Conservation (phyloP, 768 basidiomycete genomes). For the Panus rudis region DNA sequence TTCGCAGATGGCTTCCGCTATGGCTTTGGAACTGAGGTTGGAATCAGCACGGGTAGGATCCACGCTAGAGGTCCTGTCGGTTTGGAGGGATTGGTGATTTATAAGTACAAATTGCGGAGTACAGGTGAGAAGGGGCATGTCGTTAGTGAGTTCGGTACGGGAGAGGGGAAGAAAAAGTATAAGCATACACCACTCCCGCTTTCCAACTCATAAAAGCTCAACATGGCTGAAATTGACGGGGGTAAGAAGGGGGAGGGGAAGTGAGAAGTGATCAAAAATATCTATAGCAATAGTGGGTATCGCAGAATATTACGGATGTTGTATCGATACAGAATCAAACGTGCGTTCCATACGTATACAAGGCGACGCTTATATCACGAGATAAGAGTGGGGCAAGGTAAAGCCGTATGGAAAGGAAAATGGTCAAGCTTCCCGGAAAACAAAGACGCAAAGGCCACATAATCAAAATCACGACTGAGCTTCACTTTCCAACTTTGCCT, state of each 20-base stretch:
- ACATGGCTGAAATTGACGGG: not conserved
- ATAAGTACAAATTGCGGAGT: conserved; percentile 92
- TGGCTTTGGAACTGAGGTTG: conserved; percentile 97
- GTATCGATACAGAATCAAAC: not conserved
- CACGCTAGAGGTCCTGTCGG: conserved; percentile 97
- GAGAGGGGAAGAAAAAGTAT: conserved; percentile 62
- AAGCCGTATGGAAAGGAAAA: too few relatives aligned
- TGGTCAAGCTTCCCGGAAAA: too few relatives aligned
- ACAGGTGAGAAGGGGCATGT: conserved; percentile 67
- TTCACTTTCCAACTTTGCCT: conserved; percentile 48
- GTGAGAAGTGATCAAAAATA: too few relatives aligned
- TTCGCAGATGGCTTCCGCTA: conserved; percentile 97
- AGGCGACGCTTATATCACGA: not conserved
- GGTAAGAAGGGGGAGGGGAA: too few relatives aligned
- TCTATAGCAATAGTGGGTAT: not conserved
- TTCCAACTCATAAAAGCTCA: conserved; percentile 27
- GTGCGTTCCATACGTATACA: not conserved
- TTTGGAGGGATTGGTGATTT: conserved; percentile 86
- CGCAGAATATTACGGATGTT: not conserved
- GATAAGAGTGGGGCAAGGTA: too few relatives aligned
- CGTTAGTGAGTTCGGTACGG: conserved; percentile 79
- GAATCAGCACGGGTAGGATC: conserved; percentile 93
- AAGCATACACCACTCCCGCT: conserved; percentile 51
- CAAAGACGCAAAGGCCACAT: too few relatives aligned
- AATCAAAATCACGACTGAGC: not conserved